Conservation (phyloP, 2,329 filamentous ascomycete species). For the Beauveria varroae region DNA sequence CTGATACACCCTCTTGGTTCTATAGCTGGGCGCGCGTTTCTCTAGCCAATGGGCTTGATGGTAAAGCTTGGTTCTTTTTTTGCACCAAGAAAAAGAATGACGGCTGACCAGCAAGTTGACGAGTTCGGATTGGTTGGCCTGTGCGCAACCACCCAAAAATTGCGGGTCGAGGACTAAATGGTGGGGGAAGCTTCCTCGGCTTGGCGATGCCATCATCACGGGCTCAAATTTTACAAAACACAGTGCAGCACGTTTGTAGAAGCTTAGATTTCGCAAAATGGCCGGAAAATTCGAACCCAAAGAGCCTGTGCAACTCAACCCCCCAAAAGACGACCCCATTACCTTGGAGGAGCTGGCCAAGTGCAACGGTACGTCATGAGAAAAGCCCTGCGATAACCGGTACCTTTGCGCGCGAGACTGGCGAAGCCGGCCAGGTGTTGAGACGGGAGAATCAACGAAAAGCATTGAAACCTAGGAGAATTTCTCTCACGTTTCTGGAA, state of each 20-base stretch:
- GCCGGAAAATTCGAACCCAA: constrained; percentile 71
- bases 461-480: no score
- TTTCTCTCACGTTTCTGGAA: neutral
- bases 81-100: constrained; percentile 2
- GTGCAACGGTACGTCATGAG: constrained; percentile 63
- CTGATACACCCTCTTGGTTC: neutral
- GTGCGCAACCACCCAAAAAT: constrained; percentile 1
- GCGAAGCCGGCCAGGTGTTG: neutral
- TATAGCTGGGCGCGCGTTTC: neutral
- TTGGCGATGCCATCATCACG: neutral
- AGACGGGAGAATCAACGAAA: neutral
- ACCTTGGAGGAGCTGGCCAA: constrained; percentile 70
- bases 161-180: constrained; percentile 7
- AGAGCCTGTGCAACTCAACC: constrained; percentile 62
- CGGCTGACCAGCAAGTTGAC: neutral
- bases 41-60: neutral
- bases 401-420: neutral
- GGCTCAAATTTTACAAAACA: constrained; percentile 5
- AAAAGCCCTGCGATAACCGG: neutral
- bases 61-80: neutral
- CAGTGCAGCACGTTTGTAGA: neutral
- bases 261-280: constrained; percentile 32
- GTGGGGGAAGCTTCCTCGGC: constrained; percentile 10
- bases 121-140: neutral
- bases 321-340: constrained; percentile 84